Conservation (phyloP, 2,329 filamentous ascomycete genomes). For the Hymenotorrendiella dingleyae region DNA sequence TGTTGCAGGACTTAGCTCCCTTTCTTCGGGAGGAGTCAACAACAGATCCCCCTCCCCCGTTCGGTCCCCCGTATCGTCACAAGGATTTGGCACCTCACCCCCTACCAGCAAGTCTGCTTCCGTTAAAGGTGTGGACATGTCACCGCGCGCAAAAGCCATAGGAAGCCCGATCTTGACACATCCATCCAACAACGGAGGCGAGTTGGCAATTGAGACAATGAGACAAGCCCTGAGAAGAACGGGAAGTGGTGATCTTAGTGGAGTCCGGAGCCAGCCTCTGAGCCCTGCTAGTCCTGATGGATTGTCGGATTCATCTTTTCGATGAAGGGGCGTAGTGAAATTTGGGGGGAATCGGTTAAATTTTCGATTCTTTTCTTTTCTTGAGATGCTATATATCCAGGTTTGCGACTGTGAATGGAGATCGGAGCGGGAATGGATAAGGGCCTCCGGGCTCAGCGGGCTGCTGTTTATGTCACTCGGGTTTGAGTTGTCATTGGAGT, state of each 20-base stretch:
- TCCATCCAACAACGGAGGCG: constrained; percentile 52
- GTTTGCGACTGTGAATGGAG: constrained; percentile 12
- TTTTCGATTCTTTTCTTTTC: constrained; percentile 14
- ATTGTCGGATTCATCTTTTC: constrained; percentile 24
- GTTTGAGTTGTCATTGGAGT: constrained; percentile 10
- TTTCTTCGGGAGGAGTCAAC: constrained; percentile 46
- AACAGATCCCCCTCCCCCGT: constrained; percentile 76
- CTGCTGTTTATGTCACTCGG: constrained; percentile 12
- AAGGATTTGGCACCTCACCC: constrained; percentile 62
- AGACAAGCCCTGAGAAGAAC: constrained; percentile 80
- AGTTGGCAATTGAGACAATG: constrained; percentile 92
- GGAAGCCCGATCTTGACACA: constrained; percentile 57
- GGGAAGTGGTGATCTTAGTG: constrained; percentile 70
- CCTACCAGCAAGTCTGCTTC: constrained; percentile 72
- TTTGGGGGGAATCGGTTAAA: not conserved
- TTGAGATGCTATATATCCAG: constrained; percentile 24
- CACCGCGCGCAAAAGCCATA: constrained; percentile 50
- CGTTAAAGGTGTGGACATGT: constrained; percentile 67
- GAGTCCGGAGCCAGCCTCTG: constrained; percentile 48
- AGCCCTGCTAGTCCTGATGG: constrained; percentile 47
- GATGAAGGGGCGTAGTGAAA: constrained; percentile 10
- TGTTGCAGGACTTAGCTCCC: constrained; percentile 58
- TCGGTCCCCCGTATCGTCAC: constrained; percentile 70
- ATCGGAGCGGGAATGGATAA: constrained; percentile 10
- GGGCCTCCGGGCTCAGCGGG: no score